phyloP scores from a whole-genome alignment of 2,329 filamentous ascomycete species.

The Keithomyces neogunnii region DNA sequence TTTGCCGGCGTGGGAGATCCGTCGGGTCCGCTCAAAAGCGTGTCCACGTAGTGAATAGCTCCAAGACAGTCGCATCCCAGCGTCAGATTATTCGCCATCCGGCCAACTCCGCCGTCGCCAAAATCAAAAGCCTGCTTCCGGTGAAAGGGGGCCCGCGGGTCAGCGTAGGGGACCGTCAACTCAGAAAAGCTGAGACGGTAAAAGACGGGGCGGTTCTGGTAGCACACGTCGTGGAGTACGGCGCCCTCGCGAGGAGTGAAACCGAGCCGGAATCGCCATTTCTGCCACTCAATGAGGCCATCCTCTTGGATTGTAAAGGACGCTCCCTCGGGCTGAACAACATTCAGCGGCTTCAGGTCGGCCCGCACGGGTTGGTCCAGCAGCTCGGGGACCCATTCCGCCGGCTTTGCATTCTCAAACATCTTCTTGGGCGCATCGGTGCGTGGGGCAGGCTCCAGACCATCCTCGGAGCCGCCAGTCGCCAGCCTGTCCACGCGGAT shows the following conservation, averaged over 20 bases:
- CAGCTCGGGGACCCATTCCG: conserved; percentile 44
- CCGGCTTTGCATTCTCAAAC: conserved; percentile 30
- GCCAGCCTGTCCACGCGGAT: conserved; percentile 50
- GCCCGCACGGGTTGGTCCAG: conserved; percentile 36
- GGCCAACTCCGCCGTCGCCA: conserved; percentile 55
- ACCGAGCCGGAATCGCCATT: conserved; percentile 61
- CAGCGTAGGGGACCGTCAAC: conserved; percentile 62
- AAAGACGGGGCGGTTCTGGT: conserved; percentile 56
- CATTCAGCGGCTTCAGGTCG: conserved; percentile 61
- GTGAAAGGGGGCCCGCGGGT: conserved; percentile 39
- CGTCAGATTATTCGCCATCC: conserved; percentile 55
- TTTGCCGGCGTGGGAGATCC: conserved; percentile 44
- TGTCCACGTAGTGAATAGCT: conserved; percentile 56
- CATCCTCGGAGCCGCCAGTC: conserved; percentile 36
- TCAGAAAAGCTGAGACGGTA: conserved; percentile 61
- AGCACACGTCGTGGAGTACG: conserved; percentile 61
- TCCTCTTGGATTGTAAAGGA: conserved; percentile 50
- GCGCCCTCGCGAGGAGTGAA: conserved; percentile 65
- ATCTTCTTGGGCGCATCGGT: conserved; percentile 33
- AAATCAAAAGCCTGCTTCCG: conserved; percentile 62
- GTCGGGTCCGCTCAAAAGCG: conserved; percentile 40
- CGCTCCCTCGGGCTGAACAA: conserved; percentile 61
- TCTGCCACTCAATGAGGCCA: conserved; percentile 50
- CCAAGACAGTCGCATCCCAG: conserved; percentile 64
- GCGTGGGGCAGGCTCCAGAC: conserved; percentile 26